Evolutionary conservation across 2,329 filamentous ascomycete genomes (phyloP).

Genomic region (Calonectria ilicicola): DNA sequence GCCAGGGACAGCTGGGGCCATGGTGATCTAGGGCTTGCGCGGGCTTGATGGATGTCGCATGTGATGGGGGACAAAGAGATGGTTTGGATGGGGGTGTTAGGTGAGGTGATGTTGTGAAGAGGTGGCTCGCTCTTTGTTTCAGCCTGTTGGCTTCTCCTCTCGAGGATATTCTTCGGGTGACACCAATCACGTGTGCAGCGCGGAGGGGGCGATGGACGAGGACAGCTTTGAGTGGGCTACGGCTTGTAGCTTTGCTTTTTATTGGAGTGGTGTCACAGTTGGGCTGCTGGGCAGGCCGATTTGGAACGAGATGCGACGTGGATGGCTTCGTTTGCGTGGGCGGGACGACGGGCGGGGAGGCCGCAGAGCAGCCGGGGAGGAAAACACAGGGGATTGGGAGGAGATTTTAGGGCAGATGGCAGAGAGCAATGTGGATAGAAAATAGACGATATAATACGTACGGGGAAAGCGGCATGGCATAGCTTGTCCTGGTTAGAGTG

Average conservation of each 20-base stretch:
- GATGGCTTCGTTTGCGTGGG: not conserved
- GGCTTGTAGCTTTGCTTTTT: not conserved
- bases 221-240: not conserved
- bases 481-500: not conserved
- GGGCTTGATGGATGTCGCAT: not conserved
- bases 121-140: not conserved
- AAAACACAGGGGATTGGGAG: not conserved
- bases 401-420: not conserved
- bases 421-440: too few species aligned
- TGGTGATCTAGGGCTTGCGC: not conserved
- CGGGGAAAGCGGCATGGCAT: not conserved
- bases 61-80: not conserved
- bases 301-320: not conserved
- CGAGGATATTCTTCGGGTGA: not conserved
- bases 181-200: not conserved
- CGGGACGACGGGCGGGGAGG: not conserved
- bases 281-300: not conserved
- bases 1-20: not conserved
- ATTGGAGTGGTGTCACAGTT: conserved; percentile 4
- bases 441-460: too few species aligned
- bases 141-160: not conserved
- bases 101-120: not conserved
- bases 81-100: too few species aligned
- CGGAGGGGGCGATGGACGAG: not conserved
- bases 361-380: not conserved